Conservation (phyloP, 2,329 filamentous ascomycete species). For the Sclerotiophoma versabilis region DNA sequence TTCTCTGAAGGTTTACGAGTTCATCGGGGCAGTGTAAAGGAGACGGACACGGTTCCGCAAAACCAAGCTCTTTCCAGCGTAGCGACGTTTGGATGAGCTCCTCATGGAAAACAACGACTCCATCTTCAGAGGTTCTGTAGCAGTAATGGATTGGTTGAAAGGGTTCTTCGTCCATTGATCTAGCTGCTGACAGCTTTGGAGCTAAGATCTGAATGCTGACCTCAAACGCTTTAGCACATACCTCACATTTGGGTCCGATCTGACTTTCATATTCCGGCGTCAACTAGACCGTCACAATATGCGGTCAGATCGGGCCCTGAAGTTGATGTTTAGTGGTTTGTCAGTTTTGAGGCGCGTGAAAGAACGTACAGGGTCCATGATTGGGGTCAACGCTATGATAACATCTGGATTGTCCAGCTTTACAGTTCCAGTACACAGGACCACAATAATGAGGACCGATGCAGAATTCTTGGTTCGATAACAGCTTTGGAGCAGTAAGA, state of each 20-base stretch:
- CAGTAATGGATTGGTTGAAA: slow-evolving; percentile 52
- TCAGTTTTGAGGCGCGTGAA: background rate
- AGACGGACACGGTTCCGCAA: slow-evolving; percentile 46
- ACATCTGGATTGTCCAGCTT: slow-evolving; percentile 41
- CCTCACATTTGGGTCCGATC: slow-evolving; percentile 1
- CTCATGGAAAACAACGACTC: slow-evolving; percentile 49
- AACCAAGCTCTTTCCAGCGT: slow-evolving; percentile 50
- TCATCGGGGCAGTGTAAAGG: slow-evolving; percentile 34
- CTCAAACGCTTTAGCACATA: background rate
- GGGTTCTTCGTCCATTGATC: slow-evolving; percentile 47
- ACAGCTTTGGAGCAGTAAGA: slow-evolving; percentile 15
- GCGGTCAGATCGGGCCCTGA: background rate
- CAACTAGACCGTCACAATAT: background rate
- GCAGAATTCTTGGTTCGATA: slow-evolving; percentile 30
- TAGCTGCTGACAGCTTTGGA: slow-evolving; percentile 22
- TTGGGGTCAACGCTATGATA: slow-evolving; percentile 44
- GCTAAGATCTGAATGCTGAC: background rate
- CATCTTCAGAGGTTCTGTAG: slow-evolving; percentile 52
- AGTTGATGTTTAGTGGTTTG: background rate
- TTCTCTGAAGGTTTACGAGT: slow-evolving; percentile 34
- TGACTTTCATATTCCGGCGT: slow-evolving; percentile 11
- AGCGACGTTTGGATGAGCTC: slow-evolving; percentile 51
- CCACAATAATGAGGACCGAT: slow-evolving; percentile 45
- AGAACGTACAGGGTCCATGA: slow-evolving; percentile 50
- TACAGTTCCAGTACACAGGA: slow-evolving; percentile 41